These are phyloP conservation scores for Colletotrichum incanum DNA, from an alignment of 2,329 filamentous ascomycete genomes.

Conservation along the genomic window DNA sequence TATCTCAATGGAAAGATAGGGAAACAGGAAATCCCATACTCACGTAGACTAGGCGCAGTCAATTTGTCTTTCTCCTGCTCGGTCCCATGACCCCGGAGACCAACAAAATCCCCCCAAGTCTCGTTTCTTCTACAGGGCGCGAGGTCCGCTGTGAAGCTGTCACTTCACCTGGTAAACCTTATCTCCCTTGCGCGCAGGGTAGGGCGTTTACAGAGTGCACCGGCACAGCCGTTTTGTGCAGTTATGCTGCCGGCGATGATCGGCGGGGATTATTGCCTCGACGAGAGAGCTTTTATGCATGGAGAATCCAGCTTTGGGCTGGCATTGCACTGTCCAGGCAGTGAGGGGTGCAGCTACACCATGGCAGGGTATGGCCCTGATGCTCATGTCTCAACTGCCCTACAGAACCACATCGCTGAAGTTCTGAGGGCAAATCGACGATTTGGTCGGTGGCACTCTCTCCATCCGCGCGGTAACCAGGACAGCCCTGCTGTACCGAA, in stretches of 20 bases:
- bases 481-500: conserved; percentile 19
- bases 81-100: conserved; percentile 30
- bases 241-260: conserved; percentile 28
- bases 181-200: conserved; percentile 36
- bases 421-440: conserved; percentile 32
- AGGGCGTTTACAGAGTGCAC: conserved; percentile 7
- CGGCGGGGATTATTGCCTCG: conserved; percentile 13
- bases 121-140: conserved; percentile 26
- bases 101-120: conserved; percentile 27
- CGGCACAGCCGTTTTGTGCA: conserved; percentile 35
- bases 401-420: conserved; percentile 30
- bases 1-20: conserved; percentile 22
- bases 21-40: conserved; percentile 37
- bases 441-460: conserved; percentile 27
- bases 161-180: conserved; percentile 39
- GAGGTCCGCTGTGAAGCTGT: conserved; percentile 34
- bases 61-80: conserved; percentile 22
- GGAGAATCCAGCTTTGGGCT: conserved; percentile 35
- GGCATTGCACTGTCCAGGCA: conserved; percentile 32
- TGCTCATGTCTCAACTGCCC: conserved; percentile 34
- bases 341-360: conserved; percentile 37
- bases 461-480: conserved; percentile 26
- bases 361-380: conserved; percentile 36
- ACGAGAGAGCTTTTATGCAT: conserved; percentile 38
- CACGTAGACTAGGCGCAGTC: conserved; percentile 34